phyloP scores from a whole-genome alignment of 2,329 filamentous ascomycete genomes.

The Rhynchosporium secalis region DNA sequence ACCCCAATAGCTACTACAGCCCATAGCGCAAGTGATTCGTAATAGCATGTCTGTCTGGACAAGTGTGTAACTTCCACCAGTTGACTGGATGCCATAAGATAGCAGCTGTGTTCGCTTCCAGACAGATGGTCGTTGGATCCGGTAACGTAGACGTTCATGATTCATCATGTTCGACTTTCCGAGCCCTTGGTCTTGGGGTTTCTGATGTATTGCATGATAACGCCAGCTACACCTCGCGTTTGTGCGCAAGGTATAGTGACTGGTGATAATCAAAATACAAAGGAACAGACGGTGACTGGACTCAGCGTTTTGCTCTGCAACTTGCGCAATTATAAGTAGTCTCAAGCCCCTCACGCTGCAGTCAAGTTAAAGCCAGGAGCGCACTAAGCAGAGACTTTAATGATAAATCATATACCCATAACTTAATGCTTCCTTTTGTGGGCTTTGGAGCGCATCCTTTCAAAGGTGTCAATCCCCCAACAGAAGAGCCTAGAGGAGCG shows the following conservation, averaged over 20 bases:
- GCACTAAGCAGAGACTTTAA: no score
- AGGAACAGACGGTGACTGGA: background rate
- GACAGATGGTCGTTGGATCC: conserved; percentile 15
- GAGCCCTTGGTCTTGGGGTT: conserved; percentile 12
- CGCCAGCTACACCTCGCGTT: background rate
- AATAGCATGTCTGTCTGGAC: conserved; percentile 22
- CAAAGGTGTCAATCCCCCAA: background rate
- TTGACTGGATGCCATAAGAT: conserved; percentile 16
- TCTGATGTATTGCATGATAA: conserved; percentile 1
- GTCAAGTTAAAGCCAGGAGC: background rate
- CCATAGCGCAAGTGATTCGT: conserved; percentile 23
- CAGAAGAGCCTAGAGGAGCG: background rate
- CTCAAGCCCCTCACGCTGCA: background rate
- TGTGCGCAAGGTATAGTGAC: background rate
- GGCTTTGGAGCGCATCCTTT: no score
- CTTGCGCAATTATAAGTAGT: background rate
- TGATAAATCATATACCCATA: no score
- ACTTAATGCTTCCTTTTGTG: no score
- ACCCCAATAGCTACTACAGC: conserved; percentile 27
- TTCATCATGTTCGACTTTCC: conserved; percentile 25
- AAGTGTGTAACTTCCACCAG: conserved; percentile 22
- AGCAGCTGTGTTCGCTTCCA: conserved; percentile 22
- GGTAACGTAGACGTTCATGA: conserved; percentile 13
- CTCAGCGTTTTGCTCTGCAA: background rate
- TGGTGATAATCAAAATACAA: no score